Base-by-base conservation (phyloP, 495 filamentous ascomycete genomes). In the Rostrohypoxylon terebratum region DNA sequence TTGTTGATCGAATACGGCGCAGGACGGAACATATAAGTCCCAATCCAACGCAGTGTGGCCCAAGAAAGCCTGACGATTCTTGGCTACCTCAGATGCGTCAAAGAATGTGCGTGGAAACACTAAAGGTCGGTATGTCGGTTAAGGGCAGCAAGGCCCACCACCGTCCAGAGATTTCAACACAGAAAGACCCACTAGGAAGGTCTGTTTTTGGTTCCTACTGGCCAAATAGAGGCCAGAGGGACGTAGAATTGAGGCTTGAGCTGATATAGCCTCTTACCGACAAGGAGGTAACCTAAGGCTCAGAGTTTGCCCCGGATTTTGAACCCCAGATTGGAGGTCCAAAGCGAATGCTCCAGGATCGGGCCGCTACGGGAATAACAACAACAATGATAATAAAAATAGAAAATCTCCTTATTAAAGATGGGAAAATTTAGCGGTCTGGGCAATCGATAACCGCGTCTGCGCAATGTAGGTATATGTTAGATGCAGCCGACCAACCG, bases 61-160 rank as follows among this genome's bases (percentile, higher is more conserved):
- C 36, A 61, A 20, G 23, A 45, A 36, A 16, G 54, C 33, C 13
- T 10, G 59, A 54, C 58, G 42, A 16, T 14, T 62, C 66, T 63
- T 23, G 44, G 45, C 36, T n/a, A 48, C 31, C 33, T 50, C 11
- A 40, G 34, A 36, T 42, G 34, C 51, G 44, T 67, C 63, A 66
- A 53, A 58, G 28, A 57, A 25, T 47, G 54, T 67, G 63, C 63
- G 51, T 10, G 48, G 18, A 71, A 51, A 44, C 61, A 38, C 61
- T 38, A 54, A 60, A 25, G 18, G 53, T 68, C 45, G 58, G 59
- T 67, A 59, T 66, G 53, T 71, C 66, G 72, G 67, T 63, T 70
- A 71, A 48, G 72, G 72, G 72, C 72, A 74, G 67, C 72, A 55
- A 71, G 63, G 72, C 72, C 72, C 71, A 73, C 72, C 51, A 71